Evolutionary conservation across 768 basidiomycete genomes (phyloP).

Genomic region (Austroboletus eburneus): DNA sequence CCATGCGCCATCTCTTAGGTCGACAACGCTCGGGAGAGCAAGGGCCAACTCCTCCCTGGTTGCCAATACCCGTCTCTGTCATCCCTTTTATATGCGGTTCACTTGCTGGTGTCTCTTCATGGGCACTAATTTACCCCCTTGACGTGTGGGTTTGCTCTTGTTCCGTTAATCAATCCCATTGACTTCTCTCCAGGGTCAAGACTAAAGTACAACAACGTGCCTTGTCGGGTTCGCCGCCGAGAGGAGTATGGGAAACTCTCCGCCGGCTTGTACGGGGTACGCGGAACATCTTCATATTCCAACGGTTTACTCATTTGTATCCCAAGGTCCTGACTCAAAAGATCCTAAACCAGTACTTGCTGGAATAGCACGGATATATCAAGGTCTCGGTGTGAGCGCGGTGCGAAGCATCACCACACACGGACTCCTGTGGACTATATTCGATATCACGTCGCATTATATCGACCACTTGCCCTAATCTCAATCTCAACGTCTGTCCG

Average conservation of each 20-base stretch:
- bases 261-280: constrained; percentile 76
- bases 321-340: constrained; percentile 69
- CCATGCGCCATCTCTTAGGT: constrained; percentile 83
- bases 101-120: constrained; percentile 82
- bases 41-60: constrained; percentile 76
- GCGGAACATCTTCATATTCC: constrained; percentile 5
- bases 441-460: constrained; percentile 73
- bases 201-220: constrained; percentile 95
- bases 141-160: constrained; percentile 65
- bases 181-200: constrained; percentile 58
- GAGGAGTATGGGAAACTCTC: constrained; percentile 70
- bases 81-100: constrained; percentile 93
- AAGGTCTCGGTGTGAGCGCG: constrained; percentile 92
- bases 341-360: constrained; percentile 71
- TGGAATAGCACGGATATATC: constrained; percentile 84
- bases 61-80: constrained; percentile 73
- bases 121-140: constrained; percentile 90
- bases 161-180: background rate
- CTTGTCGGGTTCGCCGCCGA: constrained; percentile 70
- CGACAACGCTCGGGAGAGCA: constrained; percentile 75
- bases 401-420: constrained; percentile 90
- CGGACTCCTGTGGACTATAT: constrained; percentile 90
- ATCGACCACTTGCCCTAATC: constrained; percentile 56
- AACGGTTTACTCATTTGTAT: constrained; percentile 2
- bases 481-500: constrained; percentile 1